These are phyloP conservation scores for Hygrophoropsis aurantiaca DNA, from an alignment of 768 basidiomycete genomes.

Conservation along the genomic window DNA sequence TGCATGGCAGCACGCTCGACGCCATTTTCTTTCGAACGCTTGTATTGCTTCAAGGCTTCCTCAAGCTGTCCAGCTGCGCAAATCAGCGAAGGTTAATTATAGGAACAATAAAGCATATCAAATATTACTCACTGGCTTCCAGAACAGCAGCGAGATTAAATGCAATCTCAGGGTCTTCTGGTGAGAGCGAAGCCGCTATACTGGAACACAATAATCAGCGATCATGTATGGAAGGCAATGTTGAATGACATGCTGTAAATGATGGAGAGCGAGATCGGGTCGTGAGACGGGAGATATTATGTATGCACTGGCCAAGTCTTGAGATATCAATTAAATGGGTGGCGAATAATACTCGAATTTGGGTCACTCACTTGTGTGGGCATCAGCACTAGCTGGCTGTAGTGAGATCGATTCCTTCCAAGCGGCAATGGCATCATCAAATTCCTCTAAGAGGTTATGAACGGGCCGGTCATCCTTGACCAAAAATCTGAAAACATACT, in stretches of 20 bases:
- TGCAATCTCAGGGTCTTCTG: slow-evolving; percentile 88
- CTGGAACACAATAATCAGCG: slow-evolving; percentile 46
- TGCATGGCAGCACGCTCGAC: slow-evolving; percentile 82
- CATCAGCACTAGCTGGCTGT: slow-evolving; percentile 81
- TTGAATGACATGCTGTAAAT: slow-evolving; percentile 61
- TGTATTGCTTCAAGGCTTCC: slow-evolving; percentile 80
- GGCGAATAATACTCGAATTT: slow-evolving; percentile 16
- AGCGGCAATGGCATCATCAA: slow-evolving; percentile 77
- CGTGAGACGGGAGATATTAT: slow-evolving; percentile 77
- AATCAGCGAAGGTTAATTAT: slow-evolving; percentile 27
- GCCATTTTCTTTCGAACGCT: slow-evolving; percentile 72
- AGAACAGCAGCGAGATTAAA: slow-evolving; percentile 91
- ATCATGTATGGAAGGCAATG: slow-evolving; percentile 27
- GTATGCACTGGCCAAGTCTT: slow-evolving; percentile 88
- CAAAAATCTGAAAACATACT: slow-evolving; percentile 43
- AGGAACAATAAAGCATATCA: slow-evolving; percentile 33
- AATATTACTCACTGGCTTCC: slow-evolving; percentile 70
- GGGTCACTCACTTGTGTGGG: slow-evolving; percentile 73
- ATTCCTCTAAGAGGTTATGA: slow-evolving; percentile 62
- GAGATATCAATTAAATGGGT: slow-evolving; percentile 20
- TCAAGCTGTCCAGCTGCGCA: slow-evolving; percentile 71
- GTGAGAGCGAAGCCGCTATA: slow-evolving; percentile 77
- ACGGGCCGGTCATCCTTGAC: slow-evolving; percentile 13
- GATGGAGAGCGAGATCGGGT: slow-evolving; percentile 84
- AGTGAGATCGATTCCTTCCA: slow-evolving; percentile 85